phyloP scores from a whole-genome alignment of 352 stramenopile species.

The Phytophthora ohioensis region DNA sequence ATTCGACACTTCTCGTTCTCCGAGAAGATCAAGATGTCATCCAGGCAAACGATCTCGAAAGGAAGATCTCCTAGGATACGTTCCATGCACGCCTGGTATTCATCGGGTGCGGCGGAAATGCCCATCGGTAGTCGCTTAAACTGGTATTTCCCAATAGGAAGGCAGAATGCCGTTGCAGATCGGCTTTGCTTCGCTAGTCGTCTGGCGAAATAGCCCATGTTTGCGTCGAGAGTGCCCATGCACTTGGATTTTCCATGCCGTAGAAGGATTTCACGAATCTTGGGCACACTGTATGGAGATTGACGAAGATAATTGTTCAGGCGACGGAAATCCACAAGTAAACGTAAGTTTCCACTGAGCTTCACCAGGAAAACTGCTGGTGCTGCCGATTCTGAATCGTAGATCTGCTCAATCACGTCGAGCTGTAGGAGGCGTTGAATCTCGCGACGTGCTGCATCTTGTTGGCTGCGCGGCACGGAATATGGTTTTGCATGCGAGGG shows the following conservation, averaged over 20 bases:
- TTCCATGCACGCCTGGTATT: slow-evolving; percentile 6
- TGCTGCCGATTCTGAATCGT: slow-evolving; percentile 1
- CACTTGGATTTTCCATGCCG: slow-evolving; percentile 4
- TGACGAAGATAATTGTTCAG: neutral
- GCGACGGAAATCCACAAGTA: slow-evolving; percentile 6
- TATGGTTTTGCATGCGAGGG: slow-evolving; percentile 10
- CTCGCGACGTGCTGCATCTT: slow-evolving; percentile 4
- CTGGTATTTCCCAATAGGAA: neutral
- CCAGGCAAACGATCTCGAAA: neutral
- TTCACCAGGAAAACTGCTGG: slow-evolving; percentile 22
- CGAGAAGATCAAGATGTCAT: slow-evolving; percentile 6
- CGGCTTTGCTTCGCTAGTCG: neutral
- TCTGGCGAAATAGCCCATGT: slow-evolving; percentile 5
- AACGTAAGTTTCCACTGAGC: neutral
- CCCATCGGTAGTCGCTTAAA: slow-evolving; percentile 2
- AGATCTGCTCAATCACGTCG: slow-evolving; percentile 25
- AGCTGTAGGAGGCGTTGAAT: slow-evolving; percentile 3
- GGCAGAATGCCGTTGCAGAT: neutral
- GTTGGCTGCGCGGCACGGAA: slow-evolving; percentile 5
- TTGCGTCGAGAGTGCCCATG: neutral
- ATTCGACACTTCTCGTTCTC: slow-evolving; percentile 4
- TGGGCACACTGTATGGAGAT: slow-evolving; percentile 4
- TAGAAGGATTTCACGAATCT: slow-evolving; percentile 18
- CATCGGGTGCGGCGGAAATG: neutral
- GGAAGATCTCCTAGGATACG: neutral